A percentile compares a stretch with the other conserved stretches of the same genome.
phyloP scores from a whole-genome alignment of 140 eudicot species.

The Cichorium intybus region DNA sequence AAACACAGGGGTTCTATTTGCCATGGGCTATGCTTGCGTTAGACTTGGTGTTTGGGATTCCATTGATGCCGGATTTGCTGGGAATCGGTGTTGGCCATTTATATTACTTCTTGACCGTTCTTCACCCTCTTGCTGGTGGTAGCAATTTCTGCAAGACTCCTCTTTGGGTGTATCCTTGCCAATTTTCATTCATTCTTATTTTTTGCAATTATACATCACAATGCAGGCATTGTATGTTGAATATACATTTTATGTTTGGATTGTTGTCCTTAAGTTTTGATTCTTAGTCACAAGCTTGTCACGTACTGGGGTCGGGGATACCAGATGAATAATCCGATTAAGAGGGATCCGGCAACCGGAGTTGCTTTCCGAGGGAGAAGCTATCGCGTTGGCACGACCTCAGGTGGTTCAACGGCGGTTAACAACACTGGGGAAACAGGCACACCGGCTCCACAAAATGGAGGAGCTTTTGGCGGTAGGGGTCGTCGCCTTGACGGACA shows the following conservation, averaged over 20 bases:
- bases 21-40: constrained; percentile 57
- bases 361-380: constrained; percentile 50
- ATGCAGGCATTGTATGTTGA: too few relatives aligned
- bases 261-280: constrained; percentile 33
- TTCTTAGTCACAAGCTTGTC: constrained; percentile 57
- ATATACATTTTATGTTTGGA: too few relatives aligned
- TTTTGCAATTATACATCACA: not conserved
- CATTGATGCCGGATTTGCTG: constrained; percentile 31
- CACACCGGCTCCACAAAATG: constrained; percentile 11
- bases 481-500: constrained; percentile 33
- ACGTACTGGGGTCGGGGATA: constrained; percentile 53
- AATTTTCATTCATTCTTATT: not conserved
- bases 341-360: constrained; percentile 25
- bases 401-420: constrained; percentile 12
- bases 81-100: constrained; percentile 80
- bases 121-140: constrained; percentile 56
- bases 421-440: constrained; percentile 9
- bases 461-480: constrained; percentile 36
- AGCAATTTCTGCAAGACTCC: constrained; percentile 48
- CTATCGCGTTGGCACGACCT: constrained; percentile 34
- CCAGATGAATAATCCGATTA: constrained; percentile 48
- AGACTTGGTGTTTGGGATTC: constrained; percentile 58
- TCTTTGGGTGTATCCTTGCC: constrained; percentile 64
- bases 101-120: constrained; percentile 61
- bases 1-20: constrained; percentile 53